phyloP scores from a whole-genome alignment of 2,329 filamentous ascomycete genomes.

The Penicillium sp. region DNA sequence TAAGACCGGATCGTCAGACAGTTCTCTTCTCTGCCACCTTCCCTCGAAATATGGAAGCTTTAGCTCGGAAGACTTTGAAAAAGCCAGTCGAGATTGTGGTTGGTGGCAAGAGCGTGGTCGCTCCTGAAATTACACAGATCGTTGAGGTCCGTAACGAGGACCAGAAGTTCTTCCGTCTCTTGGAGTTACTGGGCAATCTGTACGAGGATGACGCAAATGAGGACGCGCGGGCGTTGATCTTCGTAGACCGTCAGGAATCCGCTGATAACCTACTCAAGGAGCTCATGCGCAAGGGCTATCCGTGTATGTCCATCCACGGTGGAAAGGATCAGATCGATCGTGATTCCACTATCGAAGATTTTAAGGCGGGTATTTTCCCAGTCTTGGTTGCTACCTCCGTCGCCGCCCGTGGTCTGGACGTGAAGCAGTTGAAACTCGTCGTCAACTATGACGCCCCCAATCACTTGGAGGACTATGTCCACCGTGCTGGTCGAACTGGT shows the following conservation, averaged over 20 bases:
- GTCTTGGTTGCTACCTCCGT: slow-evolving; percentile 94
- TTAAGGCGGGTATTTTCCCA: slow-evolving; percentile 86
- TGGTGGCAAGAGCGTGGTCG: slow-evolving; percentile 72
- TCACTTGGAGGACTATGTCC: slow-evolving; percentile 94
- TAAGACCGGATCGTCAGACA: slow-evolving; percentile 88
- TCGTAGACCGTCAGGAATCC: slow-evolving; percentile 89
- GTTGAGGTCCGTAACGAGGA: slow-evolving; percentile 83
- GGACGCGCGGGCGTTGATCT: slow-evolving; percentile 84
- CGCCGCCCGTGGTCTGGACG: slow-evolving; percentile 89
- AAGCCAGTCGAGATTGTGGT: slow-evolving; percentile 90
- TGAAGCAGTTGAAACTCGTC: slow-evolving; percentile 92
- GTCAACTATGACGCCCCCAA: slow-evolving; percentile 95
- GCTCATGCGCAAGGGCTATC: slow-evolving; percentile 79
- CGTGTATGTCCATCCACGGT: slow-evolving; percentile 90
- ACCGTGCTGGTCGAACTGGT: slow-evolving; percentile 88
- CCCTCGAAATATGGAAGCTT: slow-evolving; percentile 84
- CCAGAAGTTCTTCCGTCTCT: slow-evolving; percentile 77
- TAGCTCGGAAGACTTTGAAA: slow-evolving; percentile 83
- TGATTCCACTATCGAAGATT: slow-evolving; percentile 87
- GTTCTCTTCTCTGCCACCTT: slow-evolving; percentile 97
- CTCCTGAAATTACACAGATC: slow-evolving; percentile 78
- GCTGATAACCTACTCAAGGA: slow-evolving; percentile 77
- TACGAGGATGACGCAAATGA: slow-evolving; percentile 74
- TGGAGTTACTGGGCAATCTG: slow-evolving; percentile 83
- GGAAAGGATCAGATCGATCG: slow-evolving; percentile 92